phyloP scores from a whole-genome alignment of 1,139 yeast species.

The Eremothecium cymbalariae region DNA sequence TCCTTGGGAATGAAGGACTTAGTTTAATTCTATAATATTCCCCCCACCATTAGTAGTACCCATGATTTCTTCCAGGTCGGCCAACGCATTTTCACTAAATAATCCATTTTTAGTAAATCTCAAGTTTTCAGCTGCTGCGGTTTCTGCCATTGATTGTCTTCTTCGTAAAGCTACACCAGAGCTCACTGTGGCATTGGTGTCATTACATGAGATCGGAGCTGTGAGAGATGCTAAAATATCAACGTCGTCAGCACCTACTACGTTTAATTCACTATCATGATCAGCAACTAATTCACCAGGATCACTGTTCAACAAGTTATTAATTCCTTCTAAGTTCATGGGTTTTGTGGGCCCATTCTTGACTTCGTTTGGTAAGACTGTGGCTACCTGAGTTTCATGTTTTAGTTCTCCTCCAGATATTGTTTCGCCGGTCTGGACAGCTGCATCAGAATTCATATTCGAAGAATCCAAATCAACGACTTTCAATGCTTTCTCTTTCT shows the following conservation, averaged over 20 bases:
- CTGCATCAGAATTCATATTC: neutral
- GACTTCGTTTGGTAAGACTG: slow-evolving; percentile 6
- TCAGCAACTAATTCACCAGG: slow-evolving; percentile 14
- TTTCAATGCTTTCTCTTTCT: slow-evolving; percentile 15
- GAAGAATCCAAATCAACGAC: slow-evolving; percentile 5
- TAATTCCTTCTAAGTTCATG: slow-evolving; percentile 28
- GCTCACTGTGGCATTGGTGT: slow-evolving; percentile 13
- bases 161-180: slow-evolving; percentile 33
- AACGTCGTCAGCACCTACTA: slow-evolving; percentile 23
- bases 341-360: slow-evolving; percentile 24
- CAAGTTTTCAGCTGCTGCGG: slow-evolving; percentile 68
- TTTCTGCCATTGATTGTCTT: slow-evolving; percentile 60
- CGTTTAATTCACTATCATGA: slow-evolving; percentile 9
- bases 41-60: slow-evolving; percentile 15
- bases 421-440: neutral
- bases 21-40: slow-evolving; percentile 23
- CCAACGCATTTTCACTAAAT: slow-evolving; percentile 62
- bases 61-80: slow-evolving; percentile 55
- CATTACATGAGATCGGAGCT: slow-evolving; percentile 25
- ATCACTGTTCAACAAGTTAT: slow-evolving; percentile 17
- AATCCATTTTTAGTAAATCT: slow-evolving; percentile 67
- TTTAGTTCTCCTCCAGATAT: neutral
- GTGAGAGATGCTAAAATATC: slow-evolving; percentile 30
- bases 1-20: slow-evolving; percentile 21
- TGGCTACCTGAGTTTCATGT: too few relatives aligned